Evolutionary conservation across 2,329 filamentous ascomycete genomes (phyloP), one percentile per base, ranked within the genome.

Genomic region (Bipolaris cookei): DNA sequence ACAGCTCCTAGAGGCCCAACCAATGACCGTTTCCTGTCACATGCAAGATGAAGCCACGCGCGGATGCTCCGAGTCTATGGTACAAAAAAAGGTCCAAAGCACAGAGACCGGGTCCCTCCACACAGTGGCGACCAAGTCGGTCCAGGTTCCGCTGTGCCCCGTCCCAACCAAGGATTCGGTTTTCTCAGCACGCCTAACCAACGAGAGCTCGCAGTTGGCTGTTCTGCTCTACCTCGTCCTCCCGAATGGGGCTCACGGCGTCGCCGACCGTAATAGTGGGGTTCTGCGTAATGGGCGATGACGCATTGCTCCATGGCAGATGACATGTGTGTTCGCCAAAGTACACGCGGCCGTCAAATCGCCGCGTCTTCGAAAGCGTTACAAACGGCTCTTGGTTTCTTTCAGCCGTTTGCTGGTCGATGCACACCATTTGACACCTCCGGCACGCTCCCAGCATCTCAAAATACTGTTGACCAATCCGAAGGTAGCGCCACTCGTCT

Each of bases 351-450:
- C 92, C 91, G 49, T 90, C 87, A 62, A 91, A 87, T 54, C 91
- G 86, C 65, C 95, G 85, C 10, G 91, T 96, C 80, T 96, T 97
- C 1, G 90, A 89, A 56, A 99, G 79, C 0, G 92, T 97, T 3
- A 90, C 85, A 71, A 95, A 96, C 0, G 95, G 95, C 75, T 98
- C 95, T 61, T 92, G 87, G 62, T 88, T 86, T 73, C 87, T 90
- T 61, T 87, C 83, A 0, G 88, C 92, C 11, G 89, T 97, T 44
- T 87, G 81, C 74, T 97, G 95, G 70, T 99, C 88, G 43, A 98
- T 86, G 72, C 94, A 97, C 8, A 99, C 89, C 93, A 99, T 98
- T 74, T 97, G 92, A 67, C 95, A 99, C 57, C 95, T 82, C 58
- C 92, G 86, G 70, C 95, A 99, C 3, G 90, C 86, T 0, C 93